Conservation (phyloP, 257 asterid species). For the Haberlea rhodopensis region DNA sequence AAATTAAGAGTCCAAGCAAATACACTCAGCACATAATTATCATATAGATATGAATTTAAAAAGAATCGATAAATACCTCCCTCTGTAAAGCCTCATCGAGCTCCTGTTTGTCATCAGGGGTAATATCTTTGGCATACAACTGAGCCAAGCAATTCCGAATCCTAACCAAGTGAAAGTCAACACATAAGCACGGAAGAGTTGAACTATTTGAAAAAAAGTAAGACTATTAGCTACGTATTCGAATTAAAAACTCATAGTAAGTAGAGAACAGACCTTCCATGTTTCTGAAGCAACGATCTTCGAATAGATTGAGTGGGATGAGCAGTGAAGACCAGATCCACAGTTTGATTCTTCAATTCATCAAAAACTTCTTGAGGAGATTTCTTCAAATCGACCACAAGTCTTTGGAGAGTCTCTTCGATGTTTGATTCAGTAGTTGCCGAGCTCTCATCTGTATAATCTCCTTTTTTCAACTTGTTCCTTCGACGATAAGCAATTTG, state of each 20-base stretch:
- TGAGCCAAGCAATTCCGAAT: slow-evolving; percentile 55
- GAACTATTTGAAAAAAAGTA: not conserved
- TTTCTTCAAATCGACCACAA: slow-evolving; percentile 51
- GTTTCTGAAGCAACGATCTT: slow-evolving; percentile 61
- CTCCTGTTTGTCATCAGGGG: slow-evolving; percentile 63
- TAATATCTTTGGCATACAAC: slow-evolving; percentile 48
- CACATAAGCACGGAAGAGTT: slow-evolving; percentile 3
- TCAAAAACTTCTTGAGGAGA: slow-evolving; percentile 59
- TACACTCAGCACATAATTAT: not conserved
- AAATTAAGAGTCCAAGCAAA: not conserved
- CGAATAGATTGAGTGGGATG: slow-evolving; percentile 61
- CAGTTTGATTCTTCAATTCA: slow-evolving; percentile 61
- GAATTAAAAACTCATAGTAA: not conserved
- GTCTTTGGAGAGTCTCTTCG: slow-evolving; percentile 60
- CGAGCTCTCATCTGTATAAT: slow-evolving; percentile 51
- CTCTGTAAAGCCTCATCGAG: slow-evolving; percentile 59
- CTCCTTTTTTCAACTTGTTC: slow-evolving; percentile 53
- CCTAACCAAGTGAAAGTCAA: slow-evolving; percentile 31
- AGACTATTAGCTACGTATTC: not conserved
- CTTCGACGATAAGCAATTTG: slow-evolving; percentile 54
- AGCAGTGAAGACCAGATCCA: slow-evolving; percentile 60
- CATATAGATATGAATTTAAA: slow-evolving; percentile 8
- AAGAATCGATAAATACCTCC: slow-evolving; percentile 37
- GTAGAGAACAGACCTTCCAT: slow-evolving; percentile 43
- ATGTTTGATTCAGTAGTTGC: slow-evolving; percentile 66